Evolutionary conservation across 2,329 filamentous ascomycete species (phyloP).

Genomic region (Teratosphaeria nubilosa): DNA sequence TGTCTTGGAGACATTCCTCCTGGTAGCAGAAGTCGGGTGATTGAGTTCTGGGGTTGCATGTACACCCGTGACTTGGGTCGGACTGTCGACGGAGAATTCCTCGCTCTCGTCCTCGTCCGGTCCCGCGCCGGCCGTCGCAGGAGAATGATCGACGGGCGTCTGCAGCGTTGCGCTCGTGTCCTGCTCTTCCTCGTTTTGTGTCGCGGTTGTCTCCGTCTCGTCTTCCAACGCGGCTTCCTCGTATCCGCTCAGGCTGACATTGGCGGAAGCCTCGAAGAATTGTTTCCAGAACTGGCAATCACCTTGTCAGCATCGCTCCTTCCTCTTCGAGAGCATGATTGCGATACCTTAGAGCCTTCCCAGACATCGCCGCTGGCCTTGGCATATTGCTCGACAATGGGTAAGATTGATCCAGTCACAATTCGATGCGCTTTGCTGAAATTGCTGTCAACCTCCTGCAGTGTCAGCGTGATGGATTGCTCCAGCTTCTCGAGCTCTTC

Average conservation of each 20-base stretch:
- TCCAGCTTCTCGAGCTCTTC: conserved; percentile 94
- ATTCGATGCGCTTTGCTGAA: conserved; percentile 96
- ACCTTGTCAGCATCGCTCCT: neutral
- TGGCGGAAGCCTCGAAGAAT: conserved; percentile 97
- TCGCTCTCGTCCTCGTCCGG: conserved; percentile 25
- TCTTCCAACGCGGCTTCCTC: conserved; percentile 64
- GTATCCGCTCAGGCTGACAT: conserved; percentile 91
- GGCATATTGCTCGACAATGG: conserved; percentile 88
- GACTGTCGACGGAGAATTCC: conserved; percentile 58
- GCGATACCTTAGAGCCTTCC: conserved; percentile 86
- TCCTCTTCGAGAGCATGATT: neutral
- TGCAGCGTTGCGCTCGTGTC: neutral
- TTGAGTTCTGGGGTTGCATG: conserved; percentile 51
- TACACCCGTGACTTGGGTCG: conserved; percentile 35
- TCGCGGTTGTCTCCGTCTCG: conserved; percentile 30
- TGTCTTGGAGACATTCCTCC: conserved; percentile 20
- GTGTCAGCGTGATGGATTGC: conserved; percentile 88
- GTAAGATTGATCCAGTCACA: conserved; percentile 85
- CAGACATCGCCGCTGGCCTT: conserved; percentile 89
- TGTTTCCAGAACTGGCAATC: conserved; percentile 86
- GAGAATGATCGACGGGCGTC: neutral
- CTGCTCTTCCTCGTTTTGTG: conserved; percentile 2
- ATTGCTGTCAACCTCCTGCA: conserved; percentile 98
- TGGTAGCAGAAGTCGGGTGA: conserved; percentile 20
- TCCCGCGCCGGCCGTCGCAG: neutral